Evolutionary conservation across 306 rosid genomes (phyloP).

Genomic region (Vigna trinervia): DNA sequence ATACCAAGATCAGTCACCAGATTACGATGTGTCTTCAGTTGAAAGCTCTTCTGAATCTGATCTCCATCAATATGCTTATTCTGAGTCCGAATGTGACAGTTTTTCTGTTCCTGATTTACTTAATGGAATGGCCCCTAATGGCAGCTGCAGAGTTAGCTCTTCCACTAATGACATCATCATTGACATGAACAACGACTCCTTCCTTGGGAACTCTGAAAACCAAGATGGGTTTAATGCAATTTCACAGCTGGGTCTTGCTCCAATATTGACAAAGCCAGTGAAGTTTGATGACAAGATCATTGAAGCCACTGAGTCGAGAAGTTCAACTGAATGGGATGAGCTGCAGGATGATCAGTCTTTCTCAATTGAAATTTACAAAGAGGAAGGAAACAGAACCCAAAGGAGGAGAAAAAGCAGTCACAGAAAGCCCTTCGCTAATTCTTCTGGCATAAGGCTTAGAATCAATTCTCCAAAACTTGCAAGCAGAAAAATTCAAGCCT

Average conservation of each 20-base stretch:
- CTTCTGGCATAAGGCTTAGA: constrained; percentile 71
- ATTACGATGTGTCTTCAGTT: constrained; percentile 58
- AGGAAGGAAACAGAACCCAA: constrained; percentile 46
- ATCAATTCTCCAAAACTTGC: constrained; percentile 74
- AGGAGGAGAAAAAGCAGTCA: constrained; percentile 46
- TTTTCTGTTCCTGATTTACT: constrained; percentile 54
- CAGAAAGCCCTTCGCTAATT: constrained; percentile 51
- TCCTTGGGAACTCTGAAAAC: constrained; percentile 52
- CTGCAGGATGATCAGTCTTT: constrained; percentile 42
- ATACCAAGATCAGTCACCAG: constrained; percentile 54
- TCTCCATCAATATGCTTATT: constrained; percentile 53
- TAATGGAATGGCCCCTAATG: constrained; percentile 57
- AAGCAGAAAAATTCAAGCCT: constrained; percentile 61
- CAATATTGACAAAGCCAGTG: constrained; percentile 62
- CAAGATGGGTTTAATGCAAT: constrained; percentile 55
- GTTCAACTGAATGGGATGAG: constrained; percentile 53
- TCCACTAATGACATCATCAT: constrained; percentile 79
- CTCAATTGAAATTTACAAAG: constrained; percentile 46
- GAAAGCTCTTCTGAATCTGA: constrained; percentile 61
- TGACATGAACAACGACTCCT: constrained; percentile 67
- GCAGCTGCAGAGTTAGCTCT: constrained; percentile 72
- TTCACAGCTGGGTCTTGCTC: constrained; percentile 67
- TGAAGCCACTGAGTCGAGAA: constrained; percentile 41
- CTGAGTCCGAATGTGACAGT: constrained; percentile 61
- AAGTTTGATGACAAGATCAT: constrained; percentile 53